phyloP scores from a whole-genome alignment of 805 yeast species.

The Danielia reshetovae region DNA sequence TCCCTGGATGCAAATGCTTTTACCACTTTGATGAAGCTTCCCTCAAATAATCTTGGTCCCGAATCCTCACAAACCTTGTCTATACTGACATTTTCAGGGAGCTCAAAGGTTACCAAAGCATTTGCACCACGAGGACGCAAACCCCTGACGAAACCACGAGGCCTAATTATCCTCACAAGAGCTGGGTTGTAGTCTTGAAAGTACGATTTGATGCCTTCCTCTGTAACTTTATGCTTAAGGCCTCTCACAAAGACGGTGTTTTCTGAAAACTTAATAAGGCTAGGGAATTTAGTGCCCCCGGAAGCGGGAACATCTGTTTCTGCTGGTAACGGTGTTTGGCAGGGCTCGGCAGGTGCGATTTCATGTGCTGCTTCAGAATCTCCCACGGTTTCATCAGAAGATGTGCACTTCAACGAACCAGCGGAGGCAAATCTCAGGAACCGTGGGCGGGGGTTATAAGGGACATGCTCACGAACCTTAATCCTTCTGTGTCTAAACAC shows the following conservation, averaged over 20 bases:
- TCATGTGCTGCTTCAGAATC: not conserved
- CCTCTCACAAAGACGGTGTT: conserved; percentile 46
- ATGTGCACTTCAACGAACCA: no score
- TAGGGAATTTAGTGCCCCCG: not conserved
- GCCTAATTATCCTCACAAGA: conserved; percentile 46
- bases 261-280: conserved; percentile 23
- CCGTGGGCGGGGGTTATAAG: conserved; percentile 29
- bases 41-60: conserved; percentile 22
- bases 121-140: conserved; percentile 37
- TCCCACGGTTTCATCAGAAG: no score
- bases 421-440: not conserved
- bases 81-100: conserved; percentile 34
- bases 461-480: conserved; percentile 38
- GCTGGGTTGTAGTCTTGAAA: conserved; percentile 41
- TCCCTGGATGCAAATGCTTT: conserved; percentile 9
- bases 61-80: conserved; percentile 40
- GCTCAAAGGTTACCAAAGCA: conserved; percentile 48
- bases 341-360: not conserved
- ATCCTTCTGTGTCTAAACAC: conserved; percentile 36
- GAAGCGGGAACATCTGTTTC: not conserved
- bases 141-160: conserved; percentile 23
- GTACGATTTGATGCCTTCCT: conserved; percentile 41
- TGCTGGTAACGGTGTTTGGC: not conserved
- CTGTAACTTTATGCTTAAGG: conserved; percentile 37
- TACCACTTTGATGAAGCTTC: conserved; percentile 4